These are phyloP conservation scores for Mortierella sp. DNA, from an alignment of 371 early-diverging fungal genomes.

Conservation along the genomic window DNA sequence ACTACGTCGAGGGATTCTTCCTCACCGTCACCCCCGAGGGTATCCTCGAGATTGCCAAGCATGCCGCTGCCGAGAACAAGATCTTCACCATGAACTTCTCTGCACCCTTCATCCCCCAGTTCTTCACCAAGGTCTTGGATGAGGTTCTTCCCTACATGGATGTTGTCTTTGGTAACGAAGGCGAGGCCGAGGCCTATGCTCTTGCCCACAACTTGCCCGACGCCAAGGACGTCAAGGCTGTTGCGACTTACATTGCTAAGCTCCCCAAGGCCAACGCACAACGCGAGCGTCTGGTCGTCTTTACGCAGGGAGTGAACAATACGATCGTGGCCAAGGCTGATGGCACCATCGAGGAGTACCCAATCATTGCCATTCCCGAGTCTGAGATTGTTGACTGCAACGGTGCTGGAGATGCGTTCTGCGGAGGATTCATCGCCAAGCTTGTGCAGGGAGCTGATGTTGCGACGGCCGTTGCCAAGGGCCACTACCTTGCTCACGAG, in stretches of 20 bases:
- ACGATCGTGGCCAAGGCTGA: slow-evolving; percentile 80
- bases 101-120: slow-evolving; percentile 94
- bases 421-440: slow-evolving; percentile 92
- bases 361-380: slow-evolving; percentile 74
- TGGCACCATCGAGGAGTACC: slow-evolving; percentile 66
- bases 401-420: slow-evolving; percentile 98
- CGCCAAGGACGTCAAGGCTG: slow-evolving; percentile 77
- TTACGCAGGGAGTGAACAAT: slow-evolving; percentile 90
- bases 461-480: slow-evolving; percentile 82
- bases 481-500: slow-evolving; percentile 90
- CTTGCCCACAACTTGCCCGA: slow-evolving; percentile 70
- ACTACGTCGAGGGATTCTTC: slow-evolving; percentile 95
- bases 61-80: slow-evolving; percentile 85
- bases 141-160: slow-evolving; percentile 87
- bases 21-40: slow-evolving; percentile 87
- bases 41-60: slow-evolving; percentile 86
- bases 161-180: slow-evolving; percentile 95
- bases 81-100: slow-evolving; percentile 92
- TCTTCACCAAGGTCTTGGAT: slow-evolving; percentile 88
- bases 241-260: slow-evolving; percentile 84
- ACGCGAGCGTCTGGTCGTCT: slow-evolving; percentile 88
- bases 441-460: slow-evolving; percentile 77
- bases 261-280: slow-evolving; percentile 81
- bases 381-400: slow-evolving; percentile 94
- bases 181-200: slow-evolving; percentile 91